Percentiles rank a stretch among this genome's conserved stretches.
Evolutionary conservation across 192 early-diverging fungal genomes (phyloP).

Genomic region (Coemansia biformis): DNA sequence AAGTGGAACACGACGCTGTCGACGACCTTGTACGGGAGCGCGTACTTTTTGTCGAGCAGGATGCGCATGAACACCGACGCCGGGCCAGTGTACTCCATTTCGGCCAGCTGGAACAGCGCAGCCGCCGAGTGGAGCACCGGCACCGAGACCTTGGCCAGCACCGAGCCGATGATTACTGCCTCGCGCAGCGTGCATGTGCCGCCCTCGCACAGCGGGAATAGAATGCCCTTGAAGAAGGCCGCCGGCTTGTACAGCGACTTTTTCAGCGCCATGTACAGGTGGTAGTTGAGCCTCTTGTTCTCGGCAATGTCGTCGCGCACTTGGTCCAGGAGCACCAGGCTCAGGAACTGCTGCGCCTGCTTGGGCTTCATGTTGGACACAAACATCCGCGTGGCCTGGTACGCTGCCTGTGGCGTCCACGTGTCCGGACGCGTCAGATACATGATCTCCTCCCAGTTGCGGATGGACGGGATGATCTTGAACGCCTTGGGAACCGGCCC

Average conservation of each 20-base stretch:
- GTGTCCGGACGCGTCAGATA: conserved; percentile 83
- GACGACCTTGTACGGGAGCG: conserved; percentile 93
- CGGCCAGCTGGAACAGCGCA: conserved; percentile 84
- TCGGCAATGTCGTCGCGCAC: conserved; percentile 94
- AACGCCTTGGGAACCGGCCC: conserved; percentile 96
- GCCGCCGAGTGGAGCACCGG: conserved; percentile 95
- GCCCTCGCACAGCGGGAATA: conserved; percentile 92
- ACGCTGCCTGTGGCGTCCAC: conserved; percentile 97
- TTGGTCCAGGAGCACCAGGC: conserved; percentile 80
- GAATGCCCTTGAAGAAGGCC: conserved; percentile 95
- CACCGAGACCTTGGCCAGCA: conserved; percentile 87
- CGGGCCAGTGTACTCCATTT: conserved; percentile 97
- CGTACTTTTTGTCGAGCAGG: conserved; percentile 96
- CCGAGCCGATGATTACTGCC: conserved; percentile 90
- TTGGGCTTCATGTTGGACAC: conserved; percentile 94
- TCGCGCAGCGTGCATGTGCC: conserved; percentile 91
- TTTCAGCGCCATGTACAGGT: conserved; percentile 93
- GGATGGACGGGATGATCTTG: conserved; percentile 94
- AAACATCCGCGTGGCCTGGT: conserved; percentile 94
- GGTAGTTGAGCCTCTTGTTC: conserved; percentile 96
- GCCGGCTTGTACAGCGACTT: conserved; percentile 95
- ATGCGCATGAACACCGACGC: conserved; percentile 93
- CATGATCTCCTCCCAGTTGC: conserved; percentile 96
- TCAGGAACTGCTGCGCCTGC: conserved; percentile 89
- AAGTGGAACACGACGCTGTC: conserved; percentile 96